Evolutionary conservation across 352 stramenopile species (phyloP), one percentile per base, ranked within the genome.

Genomic region (Pythium pectinolyticum): DNA sequence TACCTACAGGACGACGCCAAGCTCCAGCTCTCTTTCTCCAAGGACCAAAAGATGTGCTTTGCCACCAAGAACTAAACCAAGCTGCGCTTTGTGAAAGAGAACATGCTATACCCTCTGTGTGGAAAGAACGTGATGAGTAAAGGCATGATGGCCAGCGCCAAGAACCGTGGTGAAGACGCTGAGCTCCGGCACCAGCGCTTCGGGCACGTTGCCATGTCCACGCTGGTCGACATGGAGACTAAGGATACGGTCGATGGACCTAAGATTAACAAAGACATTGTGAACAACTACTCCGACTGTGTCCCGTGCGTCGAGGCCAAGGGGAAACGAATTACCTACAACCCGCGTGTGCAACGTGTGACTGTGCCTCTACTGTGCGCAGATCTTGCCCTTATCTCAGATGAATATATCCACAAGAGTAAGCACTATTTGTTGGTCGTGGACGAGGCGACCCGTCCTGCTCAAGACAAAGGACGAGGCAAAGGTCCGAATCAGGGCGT

Each of bases 391-490:
- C n/a, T n/a, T n/a, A n/a, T n/a, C n/a, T n/a, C n/a, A n/a, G 0
- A 37, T 72, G 2, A 31, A 57, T 8, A 2, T 63, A 8, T 47
- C 6, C 14, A 27, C 24, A 24, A 32, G 3, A 59, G 51, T 19
- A 63, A 14, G 25, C 57, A 57, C 34, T 57, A 66, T 7, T 28
- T 73, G 35, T 34, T 73, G n/a, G 34, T 63, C 9, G 50, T 69
- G 0, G 55, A 66, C 22, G 66, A 73, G 17, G 61, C 66, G 3
- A 73, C 56, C 6, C 40, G 56, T 57, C 43, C 10, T 67, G 3
- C 40, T 59, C 1, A 32, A 20, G 22, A 12, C 25, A 0, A 68
- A 65, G 32, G 46, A 40, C 12, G 59, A 66, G 2, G 50, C 59
- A 2, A 56, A 35, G 2, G 32, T 30, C 3, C 25, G 46, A 11